Evolutionary conservation across 805 yeast species (phyloP), one percentile per base, ranked within the genome.

Genomic region (Wickerhamiella occidentalis): DNA sequence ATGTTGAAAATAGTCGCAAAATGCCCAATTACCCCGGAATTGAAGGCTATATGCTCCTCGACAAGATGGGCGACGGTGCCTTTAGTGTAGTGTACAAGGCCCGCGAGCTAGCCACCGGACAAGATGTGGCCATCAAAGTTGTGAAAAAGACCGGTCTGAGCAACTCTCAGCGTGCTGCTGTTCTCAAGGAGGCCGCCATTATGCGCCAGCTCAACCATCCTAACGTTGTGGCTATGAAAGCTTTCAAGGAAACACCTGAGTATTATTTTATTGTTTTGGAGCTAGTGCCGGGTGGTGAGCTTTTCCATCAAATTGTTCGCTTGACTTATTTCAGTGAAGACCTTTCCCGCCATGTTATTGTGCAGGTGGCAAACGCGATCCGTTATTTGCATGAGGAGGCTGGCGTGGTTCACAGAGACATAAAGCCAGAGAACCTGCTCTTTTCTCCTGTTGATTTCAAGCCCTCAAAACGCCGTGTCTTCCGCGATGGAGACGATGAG

Each of bases 11-110:
- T 35, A 50, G 58, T 38, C 49, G 57, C 3, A 55, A 58, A 43
- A 43, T 67, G 57, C 71, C 72, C 13, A 15, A 49, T 4, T 70
- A 67, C 49, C 64, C 66, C 15, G 74, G 72, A 4, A 55, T 69
- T 7, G 72, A 68, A 48, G 51, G 60, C 25, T 69, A 60, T 54
- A 47, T 46, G 36, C 55, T 69, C 22, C 37, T 65, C n/a, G 66
- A 66, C 50, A 69, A 70, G 54, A 68, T 70, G 70, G 74, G 74
- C 47, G 74, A 69, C 60, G 97, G 97, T 7, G 96, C 96, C 0
- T 88, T 90, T 62, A 85, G 95, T 2, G 73, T 76, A 11, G 97
- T 90, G 3, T 85, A 79, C 68, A 79, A 75, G 60, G 94, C 94
- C 0, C 61, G 68, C 13, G 80, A 80, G 56, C 55, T 65, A 2